Evolutionary conservation across 768 basidiomycete species (phyloP), one percentile per base, ranked within the genome.

Genomic region (Lactarius evosmus): DNA sequence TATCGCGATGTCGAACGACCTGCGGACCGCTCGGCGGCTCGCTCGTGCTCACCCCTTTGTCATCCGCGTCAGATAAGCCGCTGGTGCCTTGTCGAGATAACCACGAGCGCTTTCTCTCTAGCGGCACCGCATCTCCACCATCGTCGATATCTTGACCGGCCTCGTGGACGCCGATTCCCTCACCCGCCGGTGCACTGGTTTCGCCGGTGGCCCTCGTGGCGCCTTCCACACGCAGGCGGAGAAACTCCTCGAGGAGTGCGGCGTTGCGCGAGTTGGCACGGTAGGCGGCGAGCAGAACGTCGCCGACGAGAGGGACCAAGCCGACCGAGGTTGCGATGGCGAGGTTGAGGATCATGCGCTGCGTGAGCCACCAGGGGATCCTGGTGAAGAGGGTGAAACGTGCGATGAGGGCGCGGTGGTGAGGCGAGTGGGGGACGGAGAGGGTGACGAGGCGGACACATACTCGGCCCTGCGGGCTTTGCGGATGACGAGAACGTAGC

Each of bases 201-300:
- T 52, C 58, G 14, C 12, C 29, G 2, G 33, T 4, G 17, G 57
- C 30, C 33, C 29, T 59, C 3, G 19, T 25, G 38, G 29, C 40
- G 9, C 54, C 27, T 29, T 49, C 61, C 32, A 91, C 93, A 51
- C 95, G 80, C 33, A 91, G 79, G 38, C 87, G 81, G 59, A 97
- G 75, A 74, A 84, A 94, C 73, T 94, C 92, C 71, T 95, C 93
- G 53, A 98, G 79, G 54, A 97, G 76, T 6, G 83, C 83, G 12
- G 93, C 95, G 70, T 98, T 97, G 65, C 95, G 81, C 17, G 87
- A 89, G 74, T 98, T 98, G 22, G 93, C 86, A 72, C 94, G 95
- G 80, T 79, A 96, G 3, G 83, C 74, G 1, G 90, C 93, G 38
- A 95, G 75, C 1, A 86, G 70, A 30, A 97, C 68, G 74, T 95